A percentile compares a stretch with the other conserved stretches of the same genome.
phyloP scores from a whole-genome alignment of 164 flowering plant genomes.

The Berberis vulgaris region DNA sequence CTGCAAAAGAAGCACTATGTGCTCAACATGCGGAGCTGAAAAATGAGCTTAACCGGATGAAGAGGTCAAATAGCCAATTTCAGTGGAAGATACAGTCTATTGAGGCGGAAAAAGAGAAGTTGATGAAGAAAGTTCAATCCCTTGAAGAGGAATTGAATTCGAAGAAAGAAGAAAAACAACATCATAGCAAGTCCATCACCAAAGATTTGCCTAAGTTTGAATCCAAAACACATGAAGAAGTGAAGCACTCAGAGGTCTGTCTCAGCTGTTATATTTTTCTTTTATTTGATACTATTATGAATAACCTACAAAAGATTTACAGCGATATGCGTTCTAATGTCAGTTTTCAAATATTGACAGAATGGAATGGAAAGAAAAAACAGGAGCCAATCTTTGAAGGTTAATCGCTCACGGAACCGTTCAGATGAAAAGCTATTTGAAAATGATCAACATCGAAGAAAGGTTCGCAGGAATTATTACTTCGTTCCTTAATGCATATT shows the following conservation, averaged over 20 bases:
- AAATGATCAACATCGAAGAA: slow-evolving; percentile 4
- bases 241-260: slow-evolving; percentile 23
- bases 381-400: slow-evolving; percentile 3
- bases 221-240: slow-evolving; percentile 7
- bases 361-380: slow-evolving; percentile 5
- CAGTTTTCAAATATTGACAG: slow-evolving; percentile 2
- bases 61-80: slow-evolving; percentile 42
- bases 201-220: slow-evolving; percentile 6
- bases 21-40: slow-evolving; percentile 47
- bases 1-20: slow-evolving; percentile 39
- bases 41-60: slow-evolving; percentile 44
- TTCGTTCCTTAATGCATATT: too few relatives aligned
- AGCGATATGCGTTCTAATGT: neutral
- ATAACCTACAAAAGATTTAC: neutral
- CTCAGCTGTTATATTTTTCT: neutral
- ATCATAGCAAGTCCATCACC: slow-evolving; percentile 12
- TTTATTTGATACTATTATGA: neutral
- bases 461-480: slow-evolving; percentile 2
- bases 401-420: neutral
- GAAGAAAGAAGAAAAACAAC: slow-evolving; percentile 29
- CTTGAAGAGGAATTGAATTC: slow-evolving; percentile 42
- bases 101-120: slow-evolving; percentile 47
- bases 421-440: neutral
- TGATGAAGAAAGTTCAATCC: slow-evolving; percentile 28
- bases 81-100: slow-evolving; percentile 41